A percentile compares a stretch with the other conserved stretches of the same genome.
Conservation (phyloP, 1,139 yeast genomes). For the Nakaseomyces nivariensis region DNA sequence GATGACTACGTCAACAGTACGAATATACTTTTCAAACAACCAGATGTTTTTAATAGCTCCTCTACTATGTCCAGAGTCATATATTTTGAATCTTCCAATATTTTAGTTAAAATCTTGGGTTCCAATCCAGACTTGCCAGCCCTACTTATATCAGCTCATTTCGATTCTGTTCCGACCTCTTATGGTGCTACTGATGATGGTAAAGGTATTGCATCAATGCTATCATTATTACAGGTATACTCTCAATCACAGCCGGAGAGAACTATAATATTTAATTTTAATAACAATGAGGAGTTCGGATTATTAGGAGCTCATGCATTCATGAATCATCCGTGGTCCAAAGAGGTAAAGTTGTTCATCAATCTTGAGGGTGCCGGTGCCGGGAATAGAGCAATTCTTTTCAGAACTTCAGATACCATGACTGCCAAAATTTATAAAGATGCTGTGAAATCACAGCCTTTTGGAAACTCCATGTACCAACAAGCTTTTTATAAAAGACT, state of each 20-base stretch:
- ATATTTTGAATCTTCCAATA: conserved; percentile 73
- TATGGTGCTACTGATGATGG: conserved; percentile 92
- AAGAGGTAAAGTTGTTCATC: conserved; percentile 53
- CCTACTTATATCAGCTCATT: conserved; percentile 73
- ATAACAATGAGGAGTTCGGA: conserved; percentile 87
- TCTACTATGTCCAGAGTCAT: conserved; percentile 38
- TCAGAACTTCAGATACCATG: conserved; percentile 74
- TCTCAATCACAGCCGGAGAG: conserved; percentile 45
- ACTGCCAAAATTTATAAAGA: conserved; percentile 47
- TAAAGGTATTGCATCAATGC: conserved; percentile 75
- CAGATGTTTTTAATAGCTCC: conserved; percentile 37
- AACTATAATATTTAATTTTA: conserved; percentile 72
- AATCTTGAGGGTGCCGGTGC: conserved; percentile 96
- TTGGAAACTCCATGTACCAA: conserved; percentile 69
- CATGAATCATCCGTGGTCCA: conserved; percentile 64
- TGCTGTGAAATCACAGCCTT: conserved; percentile 46
- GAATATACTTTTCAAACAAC: conserved; percentile 39
- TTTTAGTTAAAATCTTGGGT: conserved; percentile 66
- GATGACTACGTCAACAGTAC: conserved; percentile 45
- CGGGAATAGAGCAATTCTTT: conserved; percentile 78
- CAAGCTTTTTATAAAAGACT: conserved; percentile 71
- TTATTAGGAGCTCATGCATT: conserved; percentile 74
- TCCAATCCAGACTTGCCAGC: conserved; percentile 48
- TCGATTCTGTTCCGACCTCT: conserved; percentile 80
- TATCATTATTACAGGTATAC: conserved; percentile 55